Evolutionary conservation across 805 yeast genomes (phyloP).

Genomic region (Starmerella cellae): DNA sequence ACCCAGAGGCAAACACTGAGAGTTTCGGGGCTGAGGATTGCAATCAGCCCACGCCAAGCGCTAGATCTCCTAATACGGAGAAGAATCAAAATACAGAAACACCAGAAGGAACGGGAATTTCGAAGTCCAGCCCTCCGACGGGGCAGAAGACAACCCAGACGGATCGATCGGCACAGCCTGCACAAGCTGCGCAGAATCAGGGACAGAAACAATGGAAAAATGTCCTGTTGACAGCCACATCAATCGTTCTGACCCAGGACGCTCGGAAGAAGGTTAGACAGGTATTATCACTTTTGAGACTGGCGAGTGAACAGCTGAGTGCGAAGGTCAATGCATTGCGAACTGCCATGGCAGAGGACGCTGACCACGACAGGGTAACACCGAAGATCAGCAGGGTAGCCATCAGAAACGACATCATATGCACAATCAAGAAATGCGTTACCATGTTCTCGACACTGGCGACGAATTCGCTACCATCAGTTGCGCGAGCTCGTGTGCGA

Average conservation of each 20-base stretch:
- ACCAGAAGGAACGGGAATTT: too few species aligned
- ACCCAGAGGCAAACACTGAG: too few species aligned
- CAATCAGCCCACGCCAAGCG: too few species aligned
- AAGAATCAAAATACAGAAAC: too few species aligned
- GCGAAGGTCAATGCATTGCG: slow-evolving; percentile 18
- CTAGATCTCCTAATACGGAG: too few species aligned
- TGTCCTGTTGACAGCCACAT: slow-evolving; percentile 27
- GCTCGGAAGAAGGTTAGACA: slow-evolving; percentile 17
- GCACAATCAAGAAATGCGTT: slow-evolving; percentile 80
- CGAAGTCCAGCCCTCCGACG: too few species aligned
- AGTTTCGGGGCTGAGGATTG: too few species aligned
- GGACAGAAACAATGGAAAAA: slow-evolving; percentile 21
- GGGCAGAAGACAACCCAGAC: too few species aligned
- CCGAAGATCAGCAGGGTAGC: slow-evolving; percentile 24
- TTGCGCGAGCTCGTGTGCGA: slow-evolving; percentile 68
- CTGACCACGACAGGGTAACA: slow-evolving; percentile 17
- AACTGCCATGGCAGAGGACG: slow-evolving; percentile 20
- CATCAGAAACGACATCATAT: slow-evolving; percentile 68
- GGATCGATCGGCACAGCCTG: too few species aligned
- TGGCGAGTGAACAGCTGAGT: slow-evolving; percentile 19
- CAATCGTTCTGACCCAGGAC: slow-evolving; percentile 32
- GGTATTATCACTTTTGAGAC: slow-evolving; percentile 16
- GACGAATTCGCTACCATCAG: slow-evolving; percentile 60
- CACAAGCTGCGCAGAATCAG: not conserved
- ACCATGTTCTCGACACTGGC: slow-evolving; percentile 75